These are phyloP conservation scores for Nakazawaea wickerhamii DNA, from an alignment of 805 yeast genomes.

Conservation along the genomic window DNA sequence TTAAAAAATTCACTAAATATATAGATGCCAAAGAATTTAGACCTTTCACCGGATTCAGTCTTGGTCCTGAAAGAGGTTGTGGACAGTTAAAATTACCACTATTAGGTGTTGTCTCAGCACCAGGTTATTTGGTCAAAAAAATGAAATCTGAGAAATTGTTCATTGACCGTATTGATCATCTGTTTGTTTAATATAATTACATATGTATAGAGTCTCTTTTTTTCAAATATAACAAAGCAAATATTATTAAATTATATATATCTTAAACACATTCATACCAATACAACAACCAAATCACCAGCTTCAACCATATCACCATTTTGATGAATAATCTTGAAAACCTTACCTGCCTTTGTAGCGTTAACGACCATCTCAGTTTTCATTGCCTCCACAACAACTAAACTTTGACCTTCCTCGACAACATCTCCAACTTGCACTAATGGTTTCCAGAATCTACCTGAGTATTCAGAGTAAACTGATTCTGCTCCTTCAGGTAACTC, in stretches of 20 bases:
- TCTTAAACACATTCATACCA: conserved; percentile 33
- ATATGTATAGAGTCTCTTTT: not conserved
- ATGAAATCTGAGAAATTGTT: conserved; percentile 19
- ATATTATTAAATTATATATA: too few relatives aligned
- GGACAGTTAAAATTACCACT: conserved; percentile 23
- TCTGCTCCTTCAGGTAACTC: conserved; percentile 74
- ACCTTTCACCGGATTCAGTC: conserved; percentile 14
- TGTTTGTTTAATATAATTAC: not conserved
- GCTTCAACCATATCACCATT: conserved; percentile 97
- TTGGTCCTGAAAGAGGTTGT: conserved; percentile 23
- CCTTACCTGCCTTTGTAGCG: conserved; percentile 68
- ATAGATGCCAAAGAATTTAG: not conserved
- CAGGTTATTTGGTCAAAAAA: conserved; percentile 17
- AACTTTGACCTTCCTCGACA: conserved; percentile 70
- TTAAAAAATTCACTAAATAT: conserved; percentile 3
- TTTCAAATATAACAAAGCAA: too few relatives aligned
- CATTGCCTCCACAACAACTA: conserved; percentile 95
- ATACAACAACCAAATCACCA: conserved; percentile 89
- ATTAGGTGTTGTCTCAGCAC: conserved; percentile 18
- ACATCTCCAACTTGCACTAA: conserved; percentile 72
- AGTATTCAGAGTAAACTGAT: conserved; percentile 85
- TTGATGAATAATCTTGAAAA: conserved; percentile 63
- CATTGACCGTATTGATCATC: conserved; percentile 5
- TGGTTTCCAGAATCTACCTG: conserved; percentile 97
- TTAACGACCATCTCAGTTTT: conserved; percentile 92